Evolutionary conservation across 2,329 filamentous ascomycete species (phyloP).

Genomic region (Ceratocystiopsis minuta): DNA sequence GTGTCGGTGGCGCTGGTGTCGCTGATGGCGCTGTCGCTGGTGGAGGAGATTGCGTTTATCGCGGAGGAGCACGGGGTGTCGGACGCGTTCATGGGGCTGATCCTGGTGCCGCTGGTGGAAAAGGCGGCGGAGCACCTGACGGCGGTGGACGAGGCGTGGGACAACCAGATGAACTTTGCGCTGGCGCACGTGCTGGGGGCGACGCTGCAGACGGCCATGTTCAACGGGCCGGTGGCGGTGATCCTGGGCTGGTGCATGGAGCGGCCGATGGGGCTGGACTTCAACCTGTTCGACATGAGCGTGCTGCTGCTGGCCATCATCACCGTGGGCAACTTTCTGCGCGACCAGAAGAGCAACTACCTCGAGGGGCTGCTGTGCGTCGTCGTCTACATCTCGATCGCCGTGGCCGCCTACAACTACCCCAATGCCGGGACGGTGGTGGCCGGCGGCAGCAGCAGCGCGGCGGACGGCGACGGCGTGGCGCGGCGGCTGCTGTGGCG

Average conservation of each 20-base stretch:
- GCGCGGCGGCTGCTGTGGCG: no score
- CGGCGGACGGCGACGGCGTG: no score
- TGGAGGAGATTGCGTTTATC: conserved; percentile 49
- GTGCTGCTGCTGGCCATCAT: conserved; percentile 70
- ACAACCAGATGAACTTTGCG: conserved; percentile 70
- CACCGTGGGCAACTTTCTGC: conserved; percentile 71
- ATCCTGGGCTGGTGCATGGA: conserved; percentile 66
- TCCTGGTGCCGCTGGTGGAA: conserved; percentile 65
- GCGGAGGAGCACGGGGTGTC: conserved; percentile 27
- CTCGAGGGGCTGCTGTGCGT: conserved; percentile 72
- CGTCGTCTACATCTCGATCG: conserved; percentile 43
- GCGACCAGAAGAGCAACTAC: conserved; percentile 81
- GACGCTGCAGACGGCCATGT: conserved; percentile 74
- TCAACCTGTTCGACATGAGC: conserved; percentile 72
- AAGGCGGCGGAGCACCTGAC: conserved; percentile 77
- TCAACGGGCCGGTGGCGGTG: conserved; percentile 71
- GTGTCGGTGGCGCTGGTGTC: conserved; percentile 52
- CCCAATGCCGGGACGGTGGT: conserved; percentile 3
- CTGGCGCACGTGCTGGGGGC: conserved; percentile 73
- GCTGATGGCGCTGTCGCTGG: conserved; percentile 55
- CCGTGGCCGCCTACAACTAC: conserved; percentile 22
- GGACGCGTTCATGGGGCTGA: conserved; percentile 46
- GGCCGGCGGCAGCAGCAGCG: no score
- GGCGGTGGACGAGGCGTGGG: conserved; percentile 69
- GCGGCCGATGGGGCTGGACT: conserved; percentile 60